A percentile compares a stretch with the other conserved stretches of the same genome.
These are phyloP conservation scores for Tricholoma furcatifolium DNA, from an alignment of 768 basidiomycete species.

Conservation along the genomic window DNA sequence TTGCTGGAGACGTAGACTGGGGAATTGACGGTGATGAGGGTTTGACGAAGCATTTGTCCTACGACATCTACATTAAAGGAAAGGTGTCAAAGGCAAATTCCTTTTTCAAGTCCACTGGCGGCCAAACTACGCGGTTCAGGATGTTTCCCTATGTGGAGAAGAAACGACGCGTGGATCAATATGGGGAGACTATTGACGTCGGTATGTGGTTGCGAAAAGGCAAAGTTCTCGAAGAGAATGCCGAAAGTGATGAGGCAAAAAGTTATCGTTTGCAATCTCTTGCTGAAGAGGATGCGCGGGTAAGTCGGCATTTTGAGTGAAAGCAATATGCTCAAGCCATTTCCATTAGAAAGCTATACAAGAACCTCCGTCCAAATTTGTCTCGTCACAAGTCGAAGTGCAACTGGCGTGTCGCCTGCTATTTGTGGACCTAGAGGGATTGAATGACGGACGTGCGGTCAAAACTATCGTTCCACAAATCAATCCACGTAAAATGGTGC, in stretches of 20 bases:
- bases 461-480: constrained; percentile 97
- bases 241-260: constrained; percentile 77
- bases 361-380: constrained; percentile 91
- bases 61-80: constrained; percentile 97
- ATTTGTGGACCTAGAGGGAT: constrained; percentile 94
- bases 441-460: constrained; percentile 95
- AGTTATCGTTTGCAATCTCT: constrained; percentile 64
- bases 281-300: constrained; percentile 83
- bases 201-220: constrained; percentile 95
- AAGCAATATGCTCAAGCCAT: constrained; percentile 1
- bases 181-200: constrained; percentile 93
- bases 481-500: constrained; percentile 92
- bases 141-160: constrained; percentile 99
- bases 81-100: constrained; percentile 84
- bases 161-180: constrained; percentile 89
- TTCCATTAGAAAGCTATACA: constrained; percentile 58
- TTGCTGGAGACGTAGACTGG: constrained; percentile 62
- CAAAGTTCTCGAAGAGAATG: constrained; percentile 87
- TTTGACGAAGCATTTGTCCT: constrained; percentile 75
- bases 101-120: constrained; percentile 80
- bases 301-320: constrained; percentile 23
- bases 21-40: constrained; percentile 75
- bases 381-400: constrained; percentile 72
- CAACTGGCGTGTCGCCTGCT: constrained; percentile 84
- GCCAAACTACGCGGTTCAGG: constrained; percentile 77